phyloP scores from a whole-genome alignment of 2,329 filamentous ascomycete species.

The Raffaelea arxii region DNA sequence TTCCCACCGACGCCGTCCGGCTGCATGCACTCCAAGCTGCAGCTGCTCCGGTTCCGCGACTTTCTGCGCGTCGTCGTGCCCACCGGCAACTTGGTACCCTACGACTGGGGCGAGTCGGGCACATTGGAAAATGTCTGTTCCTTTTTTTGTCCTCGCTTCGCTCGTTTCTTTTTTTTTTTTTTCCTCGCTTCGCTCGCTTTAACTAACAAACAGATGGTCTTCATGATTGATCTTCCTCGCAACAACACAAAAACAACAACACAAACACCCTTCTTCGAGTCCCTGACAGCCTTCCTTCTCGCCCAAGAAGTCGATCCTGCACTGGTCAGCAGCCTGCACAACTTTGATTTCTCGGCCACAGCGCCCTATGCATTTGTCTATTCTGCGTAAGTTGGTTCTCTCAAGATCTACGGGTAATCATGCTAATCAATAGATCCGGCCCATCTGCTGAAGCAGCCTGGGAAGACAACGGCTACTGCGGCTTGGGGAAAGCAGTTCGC shows the following conservation, averaged over 20 bases:
- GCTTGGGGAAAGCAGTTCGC: constrained; percentile 58
- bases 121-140: constrained; percentile 69
- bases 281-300: constrained; percentile 60
- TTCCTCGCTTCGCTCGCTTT: not conserved
- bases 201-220: constrained; percentile 51
- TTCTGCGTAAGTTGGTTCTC: constrained; percentile 52
- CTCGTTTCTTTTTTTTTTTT: not conserved
- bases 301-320: constrained; percentile 55
- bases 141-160: no score
- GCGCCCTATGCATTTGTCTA: constrained; percentile 69
- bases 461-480: constrained; percentile 54
- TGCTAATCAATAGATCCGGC: constrained; percentile 38
- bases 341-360: constrained; percentile 76
- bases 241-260: constrained; percentile 21
- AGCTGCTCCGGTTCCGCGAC: constrained; percentile 68
- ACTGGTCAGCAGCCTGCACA: constrained; percentile 57
- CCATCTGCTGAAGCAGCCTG: constrained; percentile 38
- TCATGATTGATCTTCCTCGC: constrained; percentile 82
- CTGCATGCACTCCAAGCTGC: constrained; percentile 90
- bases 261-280: constrained; percentile 48
- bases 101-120: constrained; percentile 84
- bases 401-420: constrained; percentile 25
- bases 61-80: constrained; percentile 76
- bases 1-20: constrained; percentile 75
- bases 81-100: constrained; percentile 73